Percentiles rank a stretch among this genome's conserved stretches.
Evolutionary conservation across 73 alveolate genomes (phyloP).

Genomic region (Paramecium octaurelia): DNA sequence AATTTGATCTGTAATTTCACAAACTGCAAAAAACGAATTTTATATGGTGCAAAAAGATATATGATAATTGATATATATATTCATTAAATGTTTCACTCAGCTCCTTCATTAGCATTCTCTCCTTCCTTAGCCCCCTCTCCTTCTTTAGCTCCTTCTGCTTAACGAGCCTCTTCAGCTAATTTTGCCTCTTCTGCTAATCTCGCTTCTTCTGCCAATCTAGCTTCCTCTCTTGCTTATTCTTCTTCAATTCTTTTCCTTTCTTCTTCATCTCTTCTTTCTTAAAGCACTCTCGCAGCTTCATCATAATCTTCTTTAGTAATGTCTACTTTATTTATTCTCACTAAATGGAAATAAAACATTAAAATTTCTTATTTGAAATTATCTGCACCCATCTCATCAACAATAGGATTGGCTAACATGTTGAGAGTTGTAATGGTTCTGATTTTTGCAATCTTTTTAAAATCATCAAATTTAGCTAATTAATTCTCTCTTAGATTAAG

Average conservation of each 20-base stretch:
- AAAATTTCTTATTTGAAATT: constrained; percentile 30
- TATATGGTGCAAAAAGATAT: not conserved
- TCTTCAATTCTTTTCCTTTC: constrained; percentile 45
- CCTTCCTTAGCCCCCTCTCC: not conserved
- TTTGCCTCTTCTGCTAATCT: constrained; percentile 53
- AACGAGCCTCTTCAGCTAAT: constrained; percentile 37
- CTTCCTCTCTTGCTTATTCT: constrained; percentile 60
- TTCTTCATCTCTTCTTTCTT: constrained; percentile 53
- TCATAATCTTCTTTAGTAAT: constrained; percentile 19
- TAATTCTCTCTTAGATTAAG: constrained; percentile 38
- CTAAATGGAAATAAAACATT: constrained; percentile 34
- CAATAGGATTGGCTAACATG: constrained; percentile 28
- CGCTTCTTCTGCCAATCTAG: constrained; percentile 59
- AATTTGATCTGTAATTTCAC: too few relatives aligned
- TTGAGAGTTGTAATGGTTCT: constrained; percentile 17
- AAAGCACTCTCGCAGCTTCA: constrained; percentile 4
- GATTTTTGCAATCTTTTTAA: constrained; percentile 19
- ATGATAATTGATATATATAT: not conserved
- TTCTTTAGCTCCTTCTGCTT: constrained; percentile 26
- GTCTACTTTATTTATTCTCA: constrained; percentile 16
- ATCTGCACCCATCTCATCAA: constrained; percentile 44
- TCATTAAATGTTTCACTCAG: not conserved
- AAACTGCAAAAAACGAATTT: not conserved
- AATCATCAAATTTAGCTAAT: constrained; percentile 46
- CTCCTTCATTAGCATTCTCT: not conserved